Evolutionary conservation across 2,329 filamentous ascomycete genomes (phyloP).

Genomic region (Capronia coronata): DNA sequence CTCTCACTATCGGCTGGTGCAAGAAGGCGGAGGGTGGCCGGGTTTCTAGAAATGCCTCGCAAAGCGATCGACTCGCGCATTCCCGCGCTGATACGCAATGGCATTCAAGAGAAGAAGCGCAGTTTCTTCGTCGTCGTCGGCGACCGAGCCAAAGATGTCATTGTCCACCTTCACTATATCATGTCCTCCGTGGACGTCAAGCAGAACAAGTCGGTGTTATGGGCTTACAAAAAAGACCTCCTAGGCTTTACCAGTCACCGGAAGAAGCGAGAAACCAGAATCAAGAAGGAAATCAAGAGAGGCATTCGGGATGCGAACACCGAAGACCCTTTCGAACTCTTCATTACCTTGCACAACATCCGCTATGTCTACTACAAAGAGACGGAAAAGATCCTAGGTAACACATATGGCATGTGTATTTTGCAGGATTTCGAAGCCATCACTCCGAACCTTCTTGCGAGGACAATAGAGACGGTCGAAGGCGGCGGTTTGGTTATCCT

Average conservation of each 20-base stretch:
- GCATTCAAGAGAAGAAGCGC: constrained; percentile 87
- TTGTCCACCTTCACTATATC: constrained; percentile 90
- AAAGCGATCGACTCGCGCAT: constrained; percentile 76
- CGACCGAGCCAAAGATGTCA: constrained; percentile 90
- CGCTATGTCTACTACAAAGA: constrained; percentile 99
- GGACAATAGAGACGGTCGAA: constrained; percentile 95
- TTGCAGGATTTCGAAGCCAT: constrained; percentile 96
- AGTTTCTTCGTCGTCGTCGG: constrained; percentile 97
- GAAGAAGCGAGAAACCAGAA: constrained; percentile 96
- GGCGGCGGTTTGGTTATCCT: constrained; percentile 87
- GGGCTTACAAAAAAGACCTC: constrained; percentile 98
- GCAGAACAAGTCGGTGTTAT: constrained; percentile 91
- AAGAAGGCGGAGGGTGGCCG: constrained; percentile 20
- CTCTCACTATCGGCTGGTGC: neutral
- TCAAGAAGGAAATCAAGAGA: constrained; percentile 95
- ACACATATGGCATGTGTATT: constrained; percentile 98
- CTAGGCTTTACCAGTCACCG: constrained; percentile 92
- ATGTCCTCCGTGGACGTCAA: constrained; percentile 85
- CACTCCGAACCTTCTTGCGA: constrained; percentile 90
- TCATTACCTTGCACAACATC: constrained; percentile 92
- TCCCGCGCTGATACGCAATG: constrained; percentile 83
- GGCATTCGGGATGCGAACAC: constrained; percentile 86
- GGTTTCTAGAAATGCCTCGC: constrained; percentile 35
- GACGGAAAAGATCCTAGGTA: constrained; percentile 95
- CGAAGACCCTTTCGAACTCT: constrained; percentile 94